phyloP scores from a whole-genome alignment of 148 eudicot genomes.

The Limonium bicolor region DNA sequence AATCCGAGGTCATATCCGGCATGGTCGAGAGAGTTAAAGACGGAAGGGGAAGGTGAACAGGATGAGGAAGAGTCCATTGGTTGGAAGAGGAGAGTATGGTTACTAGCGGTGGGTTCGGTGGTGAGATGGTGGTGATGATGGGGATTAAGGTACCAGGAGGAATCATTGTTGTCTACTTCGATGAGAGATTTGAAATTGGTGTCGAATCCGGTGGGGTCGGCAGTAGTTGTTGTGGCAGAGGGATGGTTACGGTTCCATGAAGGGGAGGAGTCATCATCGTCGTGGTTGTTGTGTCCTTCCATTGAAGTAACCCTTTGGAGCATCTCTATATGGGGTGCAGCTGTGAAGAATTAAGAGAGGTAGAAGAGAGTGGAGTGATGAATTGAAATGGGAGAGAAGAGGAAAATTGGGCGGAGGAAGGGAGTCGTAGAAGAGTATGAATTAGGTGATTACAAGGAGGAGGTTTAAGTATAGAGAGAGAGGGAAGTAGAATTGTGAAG shows the following conservation, averaged over 20 bases:
- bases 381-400: background rate
- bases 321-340: background rate
- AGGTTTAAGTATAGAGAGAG: too few species aligned
- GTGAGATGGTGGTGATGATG: constrained; percentile 10
- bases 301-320: background rate
- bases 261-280: constrained; percentile 11
- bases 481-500: background rate
- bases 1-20: constrained; percentile 24
- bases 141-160: constrained; percentile 40
- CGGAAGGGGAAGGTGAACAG: constrained; percentile 57
- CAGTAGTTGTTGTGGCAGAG: constrained; percentile 7
- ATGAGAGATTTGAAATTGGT: constrained; percentile 54
- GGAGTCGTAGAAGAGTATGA: too few species aligned
- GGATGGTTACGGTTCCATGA: constrained; percentile 5
- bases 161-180: constrained; percentile 39
- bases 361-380: background rate
- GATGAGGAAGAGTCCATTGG: constrained; percentile 60
- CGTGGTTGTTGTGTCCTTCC: constrained; percentile 4
- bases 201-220: constrained; percentile 13
- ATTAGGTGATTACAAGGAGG: too few species aligned
- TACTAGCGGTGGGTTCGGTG: constrained; percentile 19
- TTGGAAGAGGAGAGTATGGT: constrained; percentile 25
- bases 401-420: background rate
- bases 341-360: background rate
- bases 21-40: constrained; percentile 39